These are phyloP conservation scores for Fusarium drepaniforme DNA, from an alignment of 2,329 filamentous ascomycete genomes.

Conservation along the genomic window DNA sequence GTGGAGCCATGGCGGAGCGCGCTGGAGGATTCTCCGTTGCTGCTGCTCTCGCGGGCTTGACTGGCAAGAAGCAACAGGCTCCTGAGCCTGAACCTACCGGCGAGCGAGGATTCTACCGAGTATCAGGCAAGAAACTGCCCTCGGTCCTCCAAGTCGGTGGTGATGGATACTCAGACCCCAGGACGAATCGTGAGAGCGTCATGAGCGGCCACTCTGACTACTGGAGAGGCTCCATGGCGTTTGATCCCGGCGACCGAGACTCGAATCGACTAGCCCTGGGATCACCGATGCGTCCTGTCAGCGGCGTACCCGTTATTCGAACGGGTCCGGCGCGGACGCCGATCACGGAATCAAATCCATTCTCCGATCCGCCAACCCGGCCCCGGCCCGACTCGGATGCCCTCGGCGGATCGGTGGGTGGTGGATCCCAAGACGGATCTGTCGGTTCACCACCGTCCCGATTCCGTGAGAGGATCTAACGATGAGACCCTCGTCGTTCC, in stretches of 20 bases:
- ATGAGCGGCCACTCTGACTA: conserved; percentile 65
- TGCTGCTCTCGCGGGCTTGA: conserved; percentile 60
- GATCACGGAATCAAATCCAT: conserved; percentile 66
- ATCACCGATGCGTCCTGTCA: conserved; percentile 70
- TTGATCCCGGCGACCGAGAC: conserved; percentile 50
- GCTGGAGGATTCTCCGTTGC: conserved; percentile 57
- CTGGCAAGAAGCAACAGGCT: conserved; percentile 52
- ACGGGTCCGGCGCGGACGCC: conserved; percentile 76
- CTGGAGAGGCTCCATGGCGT: conserved; percentile 65
- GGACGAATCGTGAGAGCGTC: conserved; percentile 49
- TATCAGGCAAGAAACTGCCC: conserved; percentile 74
- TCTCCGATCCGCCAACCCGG: conserved; percentile 51
- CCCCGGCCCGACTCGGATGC: conserved; percentile 43
- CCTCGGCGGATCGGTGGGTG: conserved; percentile 38
- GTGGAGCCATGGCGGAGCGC: conserved; percentile 60
- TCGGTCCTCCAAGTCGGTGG: conserved; percentile 73
- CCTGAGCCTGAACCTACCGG: conserved; percentile 51
- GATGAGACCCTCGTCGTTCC: conserved; percentile 2
- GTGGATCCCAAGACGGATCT: conserved; percentile 41
- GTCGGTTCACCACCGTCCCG: conserved; percentile 43
- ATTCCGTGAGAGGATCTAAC: conserved; percentile 47
- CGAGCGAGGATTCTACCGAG: conserved; percentile 73
- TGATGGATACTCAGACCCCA: conserved; percentile 70
- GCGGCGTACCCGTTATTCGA: conserved; percentile 70
- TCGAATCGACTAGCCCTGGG: conserved; percentile 64